Percentiles rank a stretch among this genome's conserved stretches.
Evolutionary conservation across 768 basidiomycete genomes (phyloP).

Genomic region (Boletus rubroflammeus): DNA sequence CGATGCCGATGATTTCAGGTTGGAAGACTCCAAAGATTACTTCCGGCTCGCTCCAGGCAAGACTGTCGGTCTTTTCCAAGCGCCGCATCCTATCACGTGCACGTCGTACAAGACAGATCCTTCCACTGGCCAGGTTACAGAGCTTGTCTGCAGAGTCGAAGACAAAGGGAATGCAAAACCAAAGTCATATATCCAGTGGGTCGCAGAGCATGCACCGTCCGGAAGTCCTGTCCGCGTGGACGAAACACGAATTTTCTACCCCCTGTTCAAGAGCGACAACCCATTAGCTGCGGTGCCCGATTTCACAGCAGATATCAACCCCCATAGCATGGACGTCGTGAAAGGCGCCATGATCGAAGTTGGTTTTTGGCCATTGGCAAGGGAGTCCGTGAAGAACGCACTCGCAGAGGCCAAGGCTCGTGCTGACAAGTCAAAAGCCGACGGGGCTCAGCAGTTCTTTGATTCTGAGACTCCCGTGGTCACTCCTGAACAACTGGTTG

Average conservation of each 20-base stretch:
- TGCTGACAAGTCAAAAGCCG: constrained; percentile 57
- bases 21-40: constrained; percentile 90
- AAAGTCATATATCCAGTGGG: constrained; percentile 97
- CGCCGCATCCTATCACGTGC: constrained; percentile 88
- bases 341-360: constrained; percentile 82
- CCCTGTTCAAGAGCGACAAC: constrained; percentile 91
- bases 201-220: constrained; percentile 75
- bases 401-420: constrained; percentile 58
- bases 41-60: constrained; percentile 98
- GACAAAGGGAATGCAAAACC: constrained; percentile 72
- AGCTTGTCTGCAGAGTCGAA: constrained; percentile 78
- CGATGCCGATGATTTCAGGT: constrained; percentile 89
- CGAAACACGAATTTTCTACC: constrained; percentile 90
- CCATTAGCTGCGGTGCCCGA: constrained; percentile 67
- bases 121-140: constrained; percentile 65
- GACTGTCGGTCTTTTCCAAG: constrained; percentile 94
- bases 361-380: constrained; percentile 84
- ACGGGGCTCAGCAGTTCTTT: constrained; percentile 32
- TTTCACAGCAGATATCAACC: constrained; percentile 79
- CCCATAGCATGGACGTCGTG: constrained; percentile 75
- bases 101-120: constrained; percentile 82
- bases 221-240: constrained; percentile 81
- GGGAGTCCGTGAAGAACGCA: constrained; percentile 60
- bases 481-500: constrained; percentile 72
- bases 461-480: constrained; percentile 64